Percentiles rank a stretch among this genome's conserved stretches.
Evolutionary conservation across 805 yeast species (phyloP).

Genomic region (Metschnikowia vanudenii): DNA sequence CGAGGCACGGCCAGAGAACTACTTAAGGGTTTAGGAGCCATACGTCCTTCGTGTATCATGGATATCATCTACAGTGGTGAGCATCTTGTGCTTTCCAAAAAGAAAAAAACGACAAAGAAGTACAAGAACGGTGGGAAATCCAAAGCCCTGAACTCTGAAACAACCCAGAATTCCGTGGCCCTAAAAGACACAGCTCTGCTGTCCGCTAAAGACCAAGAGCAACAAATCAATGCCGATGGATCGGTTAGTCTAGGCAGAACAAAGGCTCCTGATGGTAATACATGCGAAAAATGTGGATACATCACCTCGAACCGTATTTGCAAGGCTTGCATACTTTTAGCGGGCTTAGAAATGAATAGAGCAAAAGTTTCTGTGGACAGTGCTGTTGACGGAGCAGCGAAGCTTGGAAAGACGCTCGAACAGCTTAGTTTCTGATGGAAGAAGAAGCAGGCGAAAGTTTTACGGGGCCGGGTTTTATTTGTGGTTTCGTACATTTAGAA

Average conservation of each 20-base stretch:
- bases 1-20: conserved; percentile 95
- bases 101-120: conserved; percentile 43
- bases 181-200: neutral
- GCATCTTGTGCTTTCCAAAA: conserved; percentile 63
- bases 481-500: no score
- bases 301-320: conserved; percentile 84
- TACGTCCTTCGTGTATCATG: conserved; percentile 88
- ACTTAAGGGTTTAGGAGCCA: conserved; percentile 84
- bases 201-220: conserved; percentile 30
- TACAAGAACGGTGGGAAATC: conserved; percentile 31
- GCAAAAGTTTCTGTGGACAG: conserved; percentile 64
- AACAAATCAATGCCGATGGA: conserved; percentile 61
- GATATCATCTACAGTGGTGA: conserved; percentile 96
- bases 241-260: conserved; percentile 45
- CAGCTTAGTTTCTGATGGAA: conserved; percentile 51
- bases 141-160: neutral
- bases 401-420: conserved; percentile 59
- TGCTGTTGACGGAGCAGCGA: conserved; percentile 63
- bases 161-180: no score
- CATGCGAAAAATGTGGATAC: conserved; percentile 90
- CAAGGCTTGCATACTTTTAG: conserved; percentile 87
- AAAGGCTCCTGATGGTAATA: conserved; percentile 53
- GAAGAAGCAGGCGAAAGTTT: neutral
- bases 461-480: no score
- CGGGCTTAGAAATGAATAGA: conserved; percentile 75